phyloP scores from a whole-genome alignment of 257 asterid genomes.

The Coffea canephora region DNA sequence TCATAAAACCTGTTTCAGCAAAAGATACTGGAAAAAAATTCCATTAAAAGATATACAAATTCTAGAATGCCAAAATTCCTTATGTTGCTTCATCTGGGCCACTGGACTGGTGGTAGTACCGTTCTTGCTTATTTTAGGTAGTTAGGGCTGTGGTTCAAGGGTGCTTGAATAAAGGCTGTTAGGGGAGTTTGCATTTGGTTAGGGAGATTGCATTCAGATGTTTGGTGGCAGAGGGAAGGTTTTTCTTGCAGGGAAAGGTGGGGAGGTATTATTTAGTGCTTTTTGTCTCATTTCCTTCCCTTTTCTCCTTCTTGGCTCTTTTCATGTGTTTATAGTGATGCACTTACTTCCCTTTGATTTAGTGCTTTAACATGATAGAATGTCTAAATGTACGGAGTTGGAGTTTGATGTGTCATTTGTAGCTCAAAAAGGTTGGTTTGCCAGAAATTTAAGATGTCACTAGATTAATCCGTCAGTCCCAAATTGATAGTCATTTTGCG shows the following conservation, averaged over 20 bases:
- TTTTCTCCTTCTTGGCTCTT: too few species aligned
- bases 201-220: not conserved
- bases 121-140: not conserved
- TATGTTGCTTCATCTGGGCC: not conserved
- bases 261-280: not conserved
- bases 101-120: not conserved
- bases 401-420: not conserved
- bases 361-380: not conserved
- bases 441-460: not conserved
- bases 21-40: not conserved
- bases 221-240: not conserved
- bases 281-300: not conserved
- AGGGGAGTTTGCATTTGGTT: not conserved
- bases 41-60: not conserved
- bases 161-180: not conserved
- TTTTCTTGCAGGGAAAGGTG: not conserved
- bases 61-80: not conserved
- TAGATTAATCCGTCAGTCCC: not conserved
- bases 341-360: not conserved
- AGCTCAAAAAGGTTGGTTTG: not conserved
- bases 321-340: not conserved
- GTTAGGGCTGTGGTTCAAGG: not conserved
- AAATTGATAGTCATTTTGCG: too few species aligned
- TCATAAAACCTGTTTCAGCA: not conserved
- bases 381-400: too few species aligned